phyloP scores from a whole-genome alignment of 2,329 filamentous ascomycete species.

The Bipolaris zeicola region DNA sequence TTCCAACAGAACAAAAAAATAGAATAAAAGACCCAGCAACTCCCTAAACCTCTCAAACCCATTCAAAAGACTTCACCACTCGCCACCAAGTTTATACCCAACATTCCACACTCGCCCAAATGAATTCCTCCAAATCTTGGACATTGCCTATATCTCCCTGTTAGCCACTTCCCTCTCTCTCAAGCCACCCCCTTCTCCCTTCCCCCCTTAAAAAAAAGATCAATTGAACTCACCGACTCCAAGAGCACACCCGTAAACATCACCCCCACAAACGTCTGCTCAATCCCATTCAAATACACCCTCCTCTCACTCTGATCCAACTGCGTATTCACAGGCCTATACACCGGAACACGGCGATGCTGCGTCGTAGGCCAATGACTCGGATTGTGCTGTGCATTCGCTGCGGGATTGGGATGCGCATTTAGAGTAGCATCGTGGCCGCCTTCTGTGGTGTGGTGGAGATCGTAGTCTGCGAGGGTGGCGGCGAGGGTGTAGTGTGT shows the following conservation, averaged over 20 bases:
- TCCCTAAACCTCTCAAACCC: no score
- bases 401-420: constrained; percentile 35
- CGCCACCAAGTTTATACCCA: constrained; percentile 60
- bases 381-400: constrained; percentile 23
- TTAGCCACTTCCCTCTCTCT: neutral
- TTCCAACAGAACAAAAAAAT: neutral
- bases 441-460: constrained; percentile 50
- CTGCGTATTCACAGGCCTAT: constrained; percentile 54
- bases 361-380: constrained; percentile 55
- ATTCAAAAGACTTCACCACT: constrained; percentile 45
- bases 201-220: neutral
- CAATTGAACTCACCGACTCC: constrained; percentile 48
- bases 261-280: constrained; percentile 55
- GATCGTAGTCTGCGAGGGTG: constrained; percentile 54
- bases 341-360: constrained; percentile 55
- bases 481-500: constrained; percentile 45
- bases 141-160: constrained; percentile 40
- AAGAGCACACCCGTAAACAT: constrained; percentile 58
- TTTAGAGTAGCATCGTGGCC: constrained; percentile 35
- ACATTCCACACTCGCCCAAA: constrained; percentile 57
- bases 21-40: no score
- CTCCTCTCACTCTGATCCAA: constrained; percentile 52
- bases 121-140: constrained; percentile 58
- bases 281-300: constrained; percentile 52
- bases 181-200: neutral